A percentile compares a stretch with the other conserved stretches of the same genome.
Conservation (phyloP, 768 basidiomycete species). For the Stropharia rugosoannulata region DNA sequence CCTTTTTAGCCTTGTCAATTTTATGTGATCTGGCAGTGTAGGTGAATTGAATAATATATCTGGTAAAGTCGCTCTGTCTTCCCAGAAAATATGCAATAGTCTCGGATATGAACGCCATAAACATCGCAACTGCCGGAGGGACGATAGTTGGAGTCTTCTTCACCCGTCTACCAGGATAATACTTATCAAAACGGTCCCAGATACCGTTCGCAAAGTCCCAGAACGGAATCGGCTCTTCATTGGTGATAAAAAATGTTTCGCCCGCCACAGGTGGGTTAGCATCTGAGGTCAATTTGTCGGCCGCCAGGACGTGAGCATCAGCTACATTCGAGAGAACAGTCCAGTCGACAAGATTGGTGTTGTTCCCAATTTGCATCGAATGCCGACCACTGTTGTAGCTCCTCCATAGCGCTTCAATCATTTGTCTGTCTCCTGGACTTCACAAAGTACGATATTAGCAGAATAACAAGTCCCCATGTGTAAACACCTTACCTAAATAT, state of each 20-base stretch:
- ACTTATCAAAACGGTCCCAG: conserved; percentile 3
- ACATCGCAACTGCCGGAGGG: no score
- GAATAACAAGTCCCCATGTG: not conserved
- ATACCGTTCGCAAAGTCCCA: conserved; percentile 3
- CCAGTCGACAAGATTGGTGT: conserved; percentile 8
- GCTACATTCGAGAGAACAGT: conserved; percentile 7
- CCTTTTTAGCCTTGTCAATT: no score
- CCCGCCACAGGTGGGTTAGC: conserved; percentile 1
- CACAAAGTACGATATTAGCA: not conserved
- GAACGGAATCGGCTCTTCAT: conserved; percentile 1
- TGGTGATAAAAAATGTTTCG: conserved; percentile 7
- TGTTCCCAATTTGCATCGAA: conserved; percentile 4
- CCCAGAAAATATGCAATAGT: no score
- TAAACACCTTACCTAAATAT: conserved; percentile 48
- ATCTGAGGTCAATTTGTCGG: not conserved
- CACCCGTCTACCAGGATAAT: not conserved
- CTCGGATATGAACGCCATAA: no score
- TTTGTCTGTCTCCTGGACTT: not conserved
- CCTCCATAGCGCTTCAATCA: not conserved
- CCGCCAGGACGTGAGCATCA: conserved; percentile 10
- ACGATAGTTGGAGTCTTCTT: not conserved
- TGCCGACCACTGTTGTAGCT: not conserved
- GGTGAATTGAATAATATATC: no score
- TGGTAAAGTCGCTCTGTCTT: no score
- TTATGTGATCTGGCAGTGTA: no score